phyloP scores from a whole-genome alignment of 768 basidiomycete species.

The Stropharia rugosoannulata region DNA sequence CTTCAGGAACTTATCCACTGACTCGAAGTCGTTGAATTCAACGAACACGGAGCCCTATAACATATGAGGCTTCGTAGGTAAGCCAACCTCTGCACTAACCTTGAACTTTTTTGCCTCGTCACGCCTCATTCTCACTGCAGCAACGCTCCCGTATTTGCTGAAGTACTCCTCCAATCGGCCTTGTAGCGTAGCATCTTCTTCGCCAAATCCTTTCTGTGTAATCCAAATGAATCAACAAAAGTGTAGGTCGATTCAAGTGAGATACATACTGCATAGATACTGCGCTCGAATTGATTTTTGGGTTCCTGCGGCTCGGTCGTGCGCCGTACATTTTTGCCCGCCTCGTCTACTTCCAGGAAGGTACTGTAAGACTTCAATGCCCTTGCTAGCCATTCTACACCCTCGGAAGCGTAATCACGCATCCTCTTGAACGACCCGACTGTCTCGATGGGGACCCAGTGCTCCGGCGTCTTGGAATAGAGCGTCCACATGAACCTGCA shows the following conservation, averaged over 20 bases:
- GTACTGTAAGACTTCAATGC: conserved; percentile 53
- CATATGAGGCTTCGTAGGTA: neutral
- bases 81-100: conserved; percentile 35
- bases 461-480: conserved; percentile 74
- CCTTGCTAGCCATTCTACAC: conserved; percentile 66
- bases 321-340: conserved; percentile 71
- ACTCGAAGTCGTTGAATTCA: conserved; percentile 75
- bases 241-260: neutral
- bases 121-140: conserved; percentile 86
- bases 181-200: conserved; percentile 64
- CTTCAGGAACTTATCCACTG: conserved; percentile 73
- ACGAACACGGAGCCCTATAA: conserved; percentile 86
- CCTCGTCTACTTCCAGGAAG: conserved; percentile 73
- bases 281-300: conserved; percentile 77
- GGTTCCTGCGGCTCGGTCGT: conserved; percentile 75
- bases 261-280: conserved; percentile 81
- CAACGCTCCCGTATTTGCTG: conserved; percentile 69
- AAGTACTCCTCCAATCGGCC: conserved; percentile 79
- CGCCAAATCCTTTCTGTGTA: conserved; percentile 83
- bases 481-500: conserved; percentile 93
- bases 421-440: conserved; percentile 96
- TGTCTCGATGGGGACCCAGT: conserved; percentile 88
- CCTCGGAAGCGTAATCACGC: conserved; percentile 64
- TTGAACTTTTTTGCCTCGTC: conserved; percentile 87
- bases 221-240: neutral